These are phyloP conservation scores for Tricholoma furcatifolium DNA, from an alignment of 768 basidiomycete species.

Conservation along the genomic window DNA sequence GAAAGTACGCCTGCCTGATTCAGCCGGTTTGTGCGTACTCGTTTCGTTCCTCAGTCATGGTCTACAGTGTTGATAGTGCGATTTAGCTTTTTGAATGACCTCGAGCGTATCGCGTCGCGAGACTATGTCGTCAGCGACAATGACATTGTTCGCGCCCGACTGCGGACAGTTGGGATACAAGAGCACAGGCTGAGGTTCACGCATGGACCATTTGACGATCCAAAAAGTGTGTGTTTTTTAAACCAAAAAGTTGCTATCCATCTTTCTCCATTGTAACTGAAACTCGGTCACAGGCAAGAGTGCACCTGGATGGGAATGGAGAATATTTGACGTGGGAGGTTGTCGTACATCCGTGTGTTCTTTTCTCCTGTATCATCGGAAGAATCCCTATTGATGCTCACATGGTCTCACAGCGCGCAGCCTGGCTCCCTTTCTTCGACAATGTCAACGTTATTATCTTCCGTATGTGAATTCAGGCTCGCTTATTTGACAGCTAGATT, in stretches of 20 bases:
- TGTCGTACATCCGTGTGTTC: slow-evolving; percentile 62
- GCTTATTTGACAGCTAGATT: not conserved
- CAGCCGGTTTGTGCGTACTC: slow-evolving; percentile 61
- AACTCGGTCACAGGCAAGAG: slow-evolving; percentile 25
- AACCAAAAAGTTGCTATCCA: not conserved
- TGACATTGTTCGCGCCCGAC: slow-evolving; percentile 68
- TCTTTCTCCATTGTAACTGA: not conserved
- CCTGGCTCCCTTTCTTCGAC: slow-evolving; percentile 82
- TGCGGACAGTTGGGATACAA: slow-evolving; percentile 72
- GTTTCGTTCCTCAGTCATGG: not conserved
- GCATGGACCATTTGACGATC: slow-evolving; percentile 37
- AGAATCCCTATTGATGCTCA: slow-evolving; percentile 6
- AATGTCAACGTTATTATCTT: slow-evolving; percentile 80
- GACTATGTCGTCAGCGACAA: slow-evolving; percentile 68
- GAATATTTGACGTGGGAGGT: slow-evolving; percentile 76
- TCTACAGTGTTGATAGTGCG: too few relatives aligned
- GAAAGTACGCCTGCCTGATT: slow-evolving; percentile 54
- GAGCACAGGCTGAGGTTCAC: slow-evolving; percentile 56
- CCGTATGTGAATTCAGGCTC: slow-evolving; percentile 28
- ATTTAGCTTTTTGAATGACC: slow-evolving; percentile 63
- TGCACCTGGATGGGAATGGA: slow-evolving; percentile 53
- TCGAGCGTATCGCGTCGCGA: slow-evolving; percentile 60
- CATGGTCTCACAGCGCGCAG: slow-evolving; percentile 49
- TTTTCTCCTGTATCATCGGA: not conserved
- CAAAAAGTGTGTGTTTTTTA: slow-evolving; percentile 24